phyloP scores from a whole-genome alignment of 148 eudicot species.

The Silene uniflora region DNA sequence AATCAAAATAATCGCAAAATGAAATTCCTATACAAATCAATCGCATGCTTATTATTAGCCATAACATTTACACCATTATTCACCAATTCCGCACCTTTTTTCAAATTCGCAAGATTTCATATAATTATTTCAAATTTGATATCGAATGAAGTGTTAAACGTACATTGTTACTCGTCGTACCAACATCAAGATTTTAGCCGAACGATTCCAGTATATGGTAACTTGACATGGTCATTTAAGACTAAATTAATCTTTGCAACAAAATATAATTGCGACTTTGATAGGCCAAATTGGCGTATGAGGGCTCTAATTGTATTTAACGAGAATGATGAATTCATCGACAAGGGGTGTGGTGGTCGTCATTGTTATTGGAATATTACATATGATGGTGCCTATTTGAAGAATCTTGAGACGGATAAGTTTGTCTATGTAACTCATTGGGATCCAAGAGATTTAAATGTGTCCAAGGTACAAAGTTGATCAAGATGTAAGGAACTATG shows the following conservation, averaged over 20 bases:
- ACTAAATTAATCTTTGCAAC: neutral
- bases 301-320: neutral
- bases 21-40: neutral
- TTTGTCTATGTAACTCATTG: neutral
- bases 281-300: neutral
- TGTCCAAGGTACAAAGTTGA: too few relatives aligned
- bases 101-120: too few relatives aligned
- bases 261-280: neutral
- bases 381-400: neutral
- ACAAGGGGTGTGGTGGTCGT: neutral
- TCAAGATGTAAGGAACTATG: too few relatives aligned
- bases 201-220: neutral
- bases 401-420: neutral
- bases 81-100: neutral
- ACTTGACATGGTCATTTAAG: neutral
- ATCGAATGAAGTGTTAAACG: neutral
- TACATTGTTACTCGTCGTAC: neutral
- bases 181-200: neutral
- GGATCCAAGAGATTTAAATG: too few relatives aligned
- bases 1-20: too few relatives aligned
- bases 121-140: neutral
- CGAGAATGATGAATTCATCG: neutral
- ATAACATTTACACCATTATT: neutral
- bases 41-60: neutral
- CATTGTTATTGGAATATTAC: constrained; percentile 7